Base-by-base conservation (phyloP, 495 filamentous ascomycete species). In the Xylaria scruposa region DNA sequence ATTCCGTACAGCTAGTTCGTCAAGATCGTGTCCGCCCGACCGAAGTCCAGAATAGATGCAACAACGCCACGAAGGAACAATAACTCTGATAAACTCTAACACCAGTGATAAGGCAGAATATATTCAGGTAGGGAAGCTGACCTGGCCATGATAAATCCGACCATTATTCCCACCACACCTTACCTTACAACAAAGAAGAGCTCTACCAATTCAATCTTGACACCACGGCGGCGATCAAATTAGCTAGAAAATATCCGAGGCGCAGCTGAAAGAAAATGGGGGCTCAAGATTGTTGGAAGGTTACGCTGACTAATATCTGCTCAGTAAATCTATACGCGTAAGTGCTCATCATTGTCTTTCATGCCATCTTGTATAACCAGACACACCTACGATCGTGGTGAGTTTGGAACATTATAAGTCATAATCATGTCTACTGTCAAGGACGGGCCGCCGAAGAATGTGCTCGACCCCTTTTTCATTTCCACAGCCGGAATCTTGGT, bases 1-100 rank as follows among this genome's bases (percentile, higher is more conserved):
- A 99, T 97, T 13, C 96, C 96, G 36, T 95, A 92, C 13, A 99
- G 85, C 0, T 93, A 94, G 84, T 95, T 95, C 40, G 90, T 84
- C 0, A 96, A 96, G 60, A 98, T 90, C 0, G 91, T 91, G 62
- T 87, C 83, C 26, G 88, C 70, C 2, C n/a, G n/a, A n/a, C n/a
- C n/a, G 38, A 40, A 12, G 38, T 40, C 7, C 38, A 40, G n/a
- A 7, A 0, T 12, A 12, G 8, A 36, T 7, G 33, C 33, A 4
- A 7, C 33, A 3, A 36, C 4, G 33, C 33, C 4, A 36, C 4
- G 33, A 36, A 36, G 33, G 33, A 36, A 36, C 33, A 4, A 36
- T 36, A 36, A 6, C 33, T 36, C 33, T 36, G 33, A 36, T 36
- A 36, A 36, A 36, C 33, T 36, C 4, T 7, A 36, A 36, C 33